phyloP scores from a whole-genome alignment of 2,329 filamentous ascomycete species.

The Septoria linicola region DNA sequence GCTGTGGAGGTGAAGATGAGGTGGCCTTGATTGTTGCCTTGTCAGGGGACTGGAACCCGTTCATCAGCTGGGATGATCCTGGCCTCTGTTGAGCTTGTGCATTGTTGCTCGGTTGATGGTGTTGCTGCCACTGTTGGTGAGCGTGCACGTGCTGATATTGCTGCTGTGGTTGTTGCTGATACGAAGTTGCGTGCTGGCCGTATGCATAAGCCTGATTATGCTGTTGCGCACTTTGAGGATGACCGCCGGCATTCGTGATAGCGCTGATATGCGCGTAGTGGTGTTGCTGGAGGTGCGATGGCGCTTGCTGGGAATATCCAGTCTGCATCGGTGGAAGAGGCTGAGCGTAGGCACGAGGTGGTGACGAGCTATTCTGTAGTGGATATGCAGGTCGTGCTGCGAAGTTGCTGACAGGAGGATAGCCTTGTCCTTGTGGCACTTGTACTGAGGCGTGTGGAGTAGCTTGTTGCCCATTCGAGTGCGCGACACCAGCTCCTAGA shows the following conservation, averaged over 20 bases:
- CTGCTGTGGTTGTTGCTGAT: slow-evolving; percentile 16
- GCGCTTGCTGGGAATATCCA: slow-evolving; percentile 22
- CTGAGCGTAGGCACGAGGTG: slow-evolving; percentile 6
- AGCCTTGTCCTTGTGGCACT: slow-evolving; percentile 42
- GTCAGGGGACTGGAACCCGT: slow-evolving; percentile 34
- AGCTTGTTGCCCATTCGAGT: slow-evolving; percentile 45
- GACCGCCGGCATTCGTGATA: slow-evolving; percentile 35
- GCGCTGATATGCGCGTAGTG: slow-evolving; percentile 37
- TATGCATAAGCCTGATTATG: slow-evolving; percentile 16
- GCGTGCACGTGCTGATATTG: slow-evolving; percentile 22
- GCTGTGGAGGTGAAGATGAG: slow-evolving; percentile 23
- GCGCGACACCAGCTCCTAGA: not conserved
- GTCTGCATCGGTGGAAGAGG: slow-evolving; percentile 13
- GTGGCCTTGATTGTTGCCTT: slow-evolving; percentile 26
- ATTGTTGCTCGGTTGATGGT: slow-evolving; percentile 12
- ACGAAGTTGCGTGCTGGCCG: slow-evolving; percentile 5
- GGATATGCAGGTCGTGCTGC: slow-evolving; percentile 31
- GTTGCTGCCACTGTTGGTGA: slow-evolving; percentile 24
- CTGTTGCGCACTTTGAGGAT: slow-evolving; percentile 17
- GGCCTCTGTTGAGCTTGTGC: slow-evolving; percentile 18
- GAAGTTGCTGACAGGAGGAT: slow-evolving; percentile 34
- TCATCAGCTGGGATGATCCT: slow-evolving; percentile 32
- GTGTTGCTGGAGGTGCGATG: slow-evolving; percentile 34
- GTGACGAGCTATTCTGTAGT: slow-evolving; percentile 29
- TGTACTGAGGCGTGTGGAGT: slow-evolving; percentile 47